These are phyloP conservation scores for Colletotrichum sp. DNA, from an alignment of 2,329 filamentous ascomycete species.

Conservation along the genomic window DNA sequence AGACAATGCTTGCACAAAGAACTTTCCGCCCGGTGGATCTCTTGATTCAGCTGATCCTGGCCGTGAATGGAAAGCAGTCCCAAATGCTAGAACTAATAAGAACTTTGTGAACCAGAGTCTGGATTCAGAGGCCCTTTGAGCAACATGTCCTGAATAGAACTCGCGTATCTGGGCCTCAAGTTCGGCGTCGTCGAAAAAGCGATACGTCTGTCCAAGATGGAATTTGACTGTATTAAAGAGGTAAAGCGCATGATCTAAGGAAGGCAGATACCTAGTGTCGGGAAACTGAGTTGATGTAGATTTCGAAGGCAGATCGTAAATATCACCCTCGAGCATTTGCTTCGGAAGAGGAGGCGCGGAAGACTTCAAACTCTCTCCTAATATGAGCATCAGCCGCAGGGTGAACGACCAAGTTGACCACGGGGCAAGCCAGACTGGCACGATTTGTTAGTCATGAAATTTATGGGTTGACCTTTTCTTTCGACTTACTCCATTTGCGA, in stretches of 20 bases:
- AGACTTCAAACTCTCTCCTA: neutral
- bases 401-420: neutral
- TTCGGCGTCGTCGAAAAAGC: neutral
- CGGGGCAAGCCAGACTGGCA: neutral
- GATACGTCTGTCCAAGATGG: neutral
- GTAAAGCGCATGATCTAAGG: neutral
- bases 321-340: conserved; percentile 30
- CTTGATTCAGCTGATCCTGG: neutral
- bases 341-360: conserved; percentile 26
- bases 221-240: neutral
- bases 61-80: neutral
- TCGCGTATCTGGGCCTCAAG: neutral
- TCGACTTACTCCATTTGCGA: conserved; percentile 37
- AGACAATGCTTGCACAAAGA: conserved; percentile 37
- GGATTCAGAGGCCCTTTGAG: neutral
- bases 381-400: neutral
- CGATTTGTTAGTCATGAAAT: neutral
- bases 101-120: conserved; percentile 8
- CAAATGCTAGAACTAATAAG: neutral
- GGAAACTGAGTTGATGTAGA: conserved; percentile 32
- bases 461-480: rapidly evolving
- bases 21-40: conserved; percentile 30
- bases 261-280: conserved; percentile 30
- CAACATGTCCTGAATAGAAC: neutral
- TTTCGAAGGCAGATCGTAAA: conserved; percentile 21